Base-by-base conservation (phyloP, 148 eudicot species). In the Rhododendron williamsianum region DNA sequence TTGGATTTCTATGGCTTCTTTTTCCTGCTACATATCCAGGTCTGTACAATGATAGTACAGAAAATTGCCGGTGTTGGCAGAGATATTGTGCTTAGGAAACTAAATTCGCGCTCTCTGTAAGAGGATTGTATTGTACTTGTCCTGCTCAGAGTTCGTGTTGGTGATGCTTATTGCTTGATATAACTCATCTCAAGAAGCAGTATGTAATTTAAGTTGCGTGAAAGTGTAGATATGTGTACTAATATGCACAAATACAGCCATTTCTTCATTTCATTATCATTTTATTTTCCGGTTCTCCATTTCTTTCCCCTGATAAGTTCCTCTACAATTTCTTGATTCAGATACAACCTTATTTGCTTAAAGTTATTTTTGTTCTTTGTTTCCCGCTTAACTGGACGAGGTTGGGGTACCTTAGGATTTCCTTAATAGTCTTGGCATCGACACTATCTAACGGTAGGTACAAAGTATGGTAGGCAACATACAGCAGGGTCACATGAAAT, bases 41-140 rank as follows among this genome's bases (percentile, higher is more conserved):
- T 88, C 77, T 93, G 90, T 93, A 90, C 78, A 94, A 92, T 85
- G 52, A 60, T 41, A 87, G 85, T 86, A 90, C 80, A 63, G 94
- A 92, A 82, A 82, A 86, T 85, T 96, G 98, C 92, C 85, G 27
- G 49, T 94, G 97, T 88, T 96, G 98, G 98, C 98, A 92, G 77
- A 88, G 92, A 85, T 91, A 90, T 84, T 96, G 98, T 90, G 76
- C 86, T 83, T 92, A 71, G 76, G 92, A 94, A 89, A 83, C 86
- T 93, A 90, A 84, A 60, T 38, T 60, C 51, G 45, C 72, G 33
- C 67, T 72, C 18, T 83, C n/a, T 65, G 43, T 49, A 43, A 69
- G 15, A 67, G 54, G 18, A 76, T 10, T 43, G 13, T 78, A 13
- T 78, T 78, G 18, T 51, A 60, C 63, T 80, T 80, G 65, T 30